A percentile compares a stretch with the other conserved stretches of the same genome.
These are phyloP conservation scores for Coelastrella sp. DNA, from an alignment of 139 green algal species.

Conservation along the genomic window DNA sequence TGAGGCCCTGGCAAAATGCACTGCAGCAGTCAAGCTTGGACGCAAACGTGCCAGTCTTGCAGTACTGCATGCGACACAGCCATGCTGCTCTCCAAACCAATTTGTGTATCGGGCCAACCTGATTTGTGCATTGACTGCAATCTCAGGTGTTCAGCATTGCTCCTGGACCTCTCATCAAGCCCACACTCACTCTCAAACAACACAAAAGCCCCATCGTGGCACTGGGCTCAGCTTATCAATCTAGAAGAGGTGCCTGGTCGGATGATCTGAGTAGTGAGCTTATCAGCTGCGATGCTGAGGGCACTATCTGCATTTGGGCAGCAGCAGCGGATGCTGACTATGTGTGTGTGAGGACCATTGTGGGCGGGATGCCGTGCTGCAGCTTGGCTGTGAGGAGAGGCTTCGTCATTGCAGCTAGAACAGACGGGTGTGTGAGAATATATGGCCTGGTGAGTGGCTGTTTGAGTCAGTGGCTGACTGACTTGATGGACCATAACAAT, in stretches of 20 bases:
- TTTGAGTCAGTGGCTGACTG: not conserved
- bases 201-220: constrained; percentile 47
- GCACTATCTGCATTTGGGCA: constrained; percentile 54
- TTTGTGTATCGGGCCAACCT: no score
- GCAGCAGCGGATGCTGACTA: not conserved
- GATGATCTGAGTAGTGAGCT: constrained; percentile 48
- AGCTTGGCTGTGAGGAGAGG: constrained; percentile 52
- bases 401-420: constrained; percentile 51
- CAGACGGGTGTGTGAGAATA: constrained; percentile 48
- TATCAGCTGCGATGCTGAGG: constrained; percentile 52
- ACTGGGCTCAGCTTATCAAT: constrained; percentile 53
- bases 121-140: no score
- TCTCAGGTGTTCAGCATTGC: constrained; percentile 33
- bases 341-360: not conserved
- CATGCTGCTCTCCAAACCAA: no score
- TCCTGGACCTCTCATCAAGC: constrained; percentile 6
- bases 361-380: constrained; percentile 24
- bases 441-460: constrained; percentile 52
- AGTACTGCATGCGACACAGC: no score
- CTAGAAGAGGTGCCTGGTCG: constrained; percentile 25
- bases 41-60: no score
- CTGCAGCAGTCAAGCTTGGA: no score
- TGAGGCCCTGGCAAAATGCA: no score
- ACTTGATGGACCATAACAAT: not conserved
- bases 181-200: not conserved